Percentiles rank a stretch among this genome's conserved stretches.
Conservation (phyloP, 2,329 filamentous ascomycete genomes). For the Calonectria pteridis region DNA sequence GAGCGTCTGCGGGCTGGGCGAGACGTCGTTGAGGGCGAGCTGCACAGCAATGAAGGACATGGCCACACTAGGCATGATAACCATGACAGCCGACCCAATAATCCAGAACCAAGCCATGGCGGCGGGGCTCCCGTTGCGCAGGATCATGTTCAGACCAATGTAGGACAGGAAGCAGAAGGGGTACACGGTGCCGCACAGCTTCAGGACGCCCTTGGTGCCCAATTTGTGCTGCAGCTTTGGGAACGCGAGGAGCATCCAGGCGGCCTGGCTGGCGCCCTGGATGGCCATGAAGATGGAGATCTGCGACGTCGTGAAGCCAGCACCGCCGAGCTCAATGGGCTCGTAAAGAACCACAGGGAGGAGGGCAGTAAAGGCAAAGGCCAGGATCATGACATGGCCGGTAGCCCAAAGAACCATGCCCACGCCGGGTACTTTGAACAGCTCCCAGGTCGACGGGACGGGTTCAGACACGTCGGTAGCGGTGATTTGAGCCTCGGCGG, state of each 20-base stretch:
- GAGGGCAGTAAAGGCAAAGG: conserved; percentile 79
- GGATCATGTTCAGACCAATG: conserved; percentile 66
- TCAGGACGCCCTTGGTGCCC: conserved; percentile 76
- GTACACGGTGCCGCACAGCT: conserved; percentile 65
- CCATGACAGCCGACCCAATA: conserved; percentile 52
- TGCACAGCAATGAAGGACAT: conserved; percentile 81
- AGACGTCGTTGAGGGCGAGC: conserved; percentile 80
- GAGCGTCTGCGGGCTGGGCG: conserved; percentile 72
- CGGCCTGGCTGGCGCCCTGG: conserved; percentile 74
- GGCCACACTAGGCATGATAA: conserved; percentile 70
- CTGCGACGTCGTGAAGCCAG: conserved; percentile 69
- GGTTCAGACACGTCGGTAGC: not conserved
- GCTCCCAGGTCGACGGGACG: conserved; percentile 45
- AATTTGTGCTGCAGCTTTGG: conserved; percentile 74
- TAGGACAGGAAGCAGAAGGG: conserved; percentile 73
- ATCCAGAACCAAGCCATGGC: conserved; percentile 68
- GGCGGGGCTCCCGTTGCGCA: conserved; percentile 51
- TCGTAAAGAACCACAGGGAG: conserved; percentile 78
- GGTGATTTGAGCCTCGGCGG: conserved; percentile 1
- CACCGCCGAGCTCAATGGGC: conserved; percentile 71
- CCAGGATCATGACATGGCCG: conserved; percentile 75
- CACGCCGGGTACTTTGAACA: conserved; percentile 75
- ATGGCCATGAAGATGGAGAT: conserved; percentile 77
- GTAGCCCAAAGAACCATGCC: conserved; percentile 75
- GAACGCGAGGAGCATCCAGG: conserved; percentile 79